phyloP scores from a whole-genome alignment of 2,329 filamentous ascomycete genomes.

The Fusarium sp. region DNA sequence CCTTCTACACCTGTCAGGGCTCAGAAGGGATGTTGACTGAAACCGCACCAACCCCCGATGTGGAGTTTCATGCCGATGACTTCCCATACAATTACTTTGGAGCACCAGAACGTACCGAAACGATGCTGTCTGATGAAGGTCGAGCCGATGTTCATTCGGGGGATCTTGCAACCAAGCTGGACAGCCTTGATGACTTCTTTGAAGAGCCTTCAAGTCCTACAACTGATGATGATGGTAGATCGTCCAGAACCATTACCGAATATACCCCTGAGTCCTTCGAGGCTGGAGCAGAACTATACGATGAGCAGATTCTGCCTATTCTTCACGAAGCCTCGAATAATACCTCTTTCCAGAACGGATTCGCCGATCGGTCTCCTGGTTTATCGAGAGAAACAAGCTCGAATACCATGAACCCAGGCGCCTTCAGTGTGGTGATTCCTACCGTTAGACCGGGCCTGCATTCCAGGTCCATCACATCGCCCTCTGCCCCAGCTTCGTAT shows the following conservation, averaged over 20 bases:
- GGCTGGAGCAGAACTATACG: constrained; percentile 85
- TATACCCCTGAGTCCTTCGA: constrained; percentile 76
- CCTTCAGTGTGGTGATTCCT: constrained; percentile 61
- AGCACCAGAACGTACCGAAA: constrained; percentile 79
- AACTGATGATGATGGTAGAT: constrained; percentile 68
- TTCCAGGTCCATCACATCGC: constrained; percentile 86
- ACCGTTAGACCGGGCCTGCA: constrained; percentile 76
- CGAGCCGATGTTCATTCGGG: constrained; percentile 76
- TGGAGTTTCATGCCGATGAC: constrained; percentile 94
- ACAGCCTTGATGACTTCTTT: constrained; percentile 86
- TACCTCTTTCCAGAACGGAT: constrained; percentile 88
- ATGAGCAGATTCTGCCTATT: constrained; percentile 92
- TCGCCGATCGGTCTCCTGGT: constrained; percentile 77
- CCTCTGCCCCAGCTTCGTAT: constrained; percentile 69
- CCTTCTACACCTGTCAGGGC: constrained; percentile 92
- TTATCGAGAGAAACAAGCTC: constrained; percentile 70
- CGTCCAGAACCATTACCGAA: constrained; percentile 73
- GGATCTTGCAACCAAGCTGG: constrained; percentile 84
- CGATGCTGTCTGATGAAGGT: constrained; percentile 90
- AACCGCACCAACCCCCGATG: constrained; percentile 79
- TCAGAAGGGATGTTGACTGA: constrained; percentile 69
- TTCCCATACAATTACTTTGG: constrained; percentile 85
- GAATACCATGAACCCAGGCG: constrained; percentile 73
- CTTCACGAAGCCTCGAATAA: constrained; percentile 86
- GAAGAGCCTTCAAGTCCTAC: constrained; percentile 75